Evolutionary conservation across 257 asterid genomes (phyloP), one percentile per base, ranked within the genome.

Genomic region (Capsicum chinense): DNA sequence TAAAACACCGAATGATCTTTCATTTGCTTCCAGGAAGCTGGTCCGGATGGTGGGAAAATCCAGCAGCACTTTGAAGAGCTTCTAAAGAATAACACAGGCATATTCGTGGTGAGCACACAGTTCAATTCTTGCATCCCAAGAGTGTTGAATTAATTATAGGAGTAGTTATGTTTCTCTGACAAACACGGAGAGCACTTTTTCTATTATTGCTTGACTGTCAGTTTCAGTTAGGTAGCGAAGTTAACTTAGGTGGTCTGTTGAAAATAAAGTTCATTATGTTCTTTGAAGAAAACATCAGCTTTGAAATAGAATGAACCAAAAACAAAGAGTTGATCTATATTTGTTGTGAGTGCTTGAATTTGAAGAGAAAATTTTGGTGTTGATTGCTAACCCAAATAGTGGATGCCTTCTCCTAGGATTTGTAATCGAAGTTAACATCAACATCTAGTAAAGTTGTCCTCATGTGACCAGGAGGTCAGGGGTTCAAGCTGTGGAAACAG

Each of bases 21-120:
- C 54, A 26, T 19, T 84, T 66, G 83, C 85, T 89, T 91, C 89
- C 93, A 95, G 98, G 99, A 93, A 92, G 97, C 98, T 85, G 98
- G 97, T 87, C 92, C 98, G 56, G 99, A 97, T 66, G 99, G 97
- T 71, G 97, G 98, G 80, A 93, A 93, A 90, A 90, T 95, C 88
- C 98, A 95, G 86, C 88, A 91, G 91, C 91, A 95, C 88, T 97
- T 95, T 85, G 99, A 95, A 85, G 98, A 95, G 85, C 87, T 93
- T 90, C 90, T 95, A 92, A 95, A 93, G 93, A 93, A 89, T 88
- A 93, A 92, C 86, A 97, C 95, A 12, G 79, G 95, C 89, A 79
- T 95, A 74, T 97, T 92, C 87, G 98, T 93, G 98, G 99, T 94
- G 90, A 88, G 81, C 84, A 5, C 85, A 19, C 50, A 48, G 7